Evolutionary conservation across 2,329 filamentous ascomycete genomes (phyloP).

Genomic region (Fusarium illudens): DNA sequence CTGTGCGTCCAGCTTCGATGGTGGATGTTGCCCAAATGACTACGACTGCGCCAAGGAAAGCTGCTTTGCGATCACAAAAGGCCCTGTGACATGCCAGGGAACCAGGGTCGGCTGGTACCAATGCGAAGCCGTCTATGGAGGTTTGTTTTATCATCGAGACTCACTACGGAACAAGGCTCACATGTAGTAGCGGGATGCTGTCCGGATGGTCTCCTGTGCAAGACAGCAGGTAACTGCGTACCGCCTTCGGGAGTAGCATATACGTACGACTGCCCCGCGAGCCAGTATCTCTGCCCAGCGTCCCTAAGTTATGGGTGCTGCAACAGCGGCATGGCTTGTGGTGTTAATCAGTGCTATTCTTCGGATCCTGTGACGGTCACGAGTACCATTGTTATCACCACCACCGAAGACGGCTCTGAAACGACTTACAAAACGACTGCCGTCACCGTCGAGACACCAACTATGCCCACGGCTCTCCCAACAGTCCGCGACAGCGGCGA

Average conservation of each 20-base stretch:
- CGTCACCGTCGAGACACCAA: conserved; percentile 52
- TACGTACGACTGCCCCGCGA: conserved; percentile 53
- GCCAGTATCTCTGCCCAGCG: conserved; percentile 59
- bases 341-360: conserved; percentile 56
- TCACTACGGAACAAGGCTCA: conserved; percentile 13
- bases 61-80: conserved; percentile 57
- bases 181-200: conserved; percentile 54
- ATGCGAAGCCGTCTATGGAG: conserved; percentile 51
- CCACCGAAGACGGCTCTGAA: conserved; percentile 51
- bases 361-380: conserved; percentile 57
- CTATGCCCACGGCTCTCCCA: conserved; percentile 45
- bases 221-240: conserved; percentile 50
- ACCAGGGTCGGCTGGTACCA: conserved; percentile 49
- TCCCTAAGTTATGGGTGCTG: conserved; percentile 64
- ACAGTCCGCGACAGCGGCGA: conserved; percentile 32
- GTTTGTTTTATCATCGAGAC: conserved; percentile 38
- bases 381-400: conserved; percentile 55
- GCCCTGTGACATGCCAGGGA: conserved; percentile 50
- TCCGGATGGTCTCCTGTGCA: conserved; percentile 56
- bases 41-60: conserved; percentile 59
- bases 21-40: conserved; percentile 58
- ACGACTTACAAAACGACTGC: conserved; percentile 53
- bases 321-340: conserved; percentile 59
- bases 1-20: conserved; percentile 52
- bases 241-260: conserved; percentile 54